Evolutionary conservation across 805 yeast species (phyloP).

Genomic region (Teunomyces barrocoloradensis): DNA sequence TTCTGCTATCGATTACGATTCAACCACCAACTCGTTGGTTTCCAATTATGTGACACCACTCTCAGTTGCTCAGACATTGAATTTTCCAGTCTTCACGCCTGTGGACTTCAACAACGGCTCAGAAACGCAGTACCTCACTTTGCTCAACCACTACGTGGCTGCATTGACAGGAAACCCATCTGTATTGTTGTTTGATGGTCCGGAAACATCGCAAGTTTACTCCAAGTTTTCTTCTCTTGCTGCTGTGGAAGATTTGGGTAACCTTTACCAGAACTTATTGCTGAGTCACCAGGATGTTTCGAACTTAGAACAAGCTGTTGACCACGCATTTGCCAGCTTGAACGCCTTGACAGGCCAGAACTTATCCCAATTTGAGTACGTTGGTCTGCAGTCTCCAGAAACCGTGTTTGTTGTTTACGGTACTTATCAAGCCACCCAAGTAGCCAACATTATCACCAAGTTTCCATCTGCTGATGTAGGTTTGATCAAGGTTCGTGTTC

Average conservation of each 20-base stretch:
- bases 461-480: slow-evolving; percentile 47
- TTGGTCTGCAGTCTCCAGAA: slow-evolving; percentile 59
- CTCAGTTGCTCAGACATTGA: slow-evolving; percentile 59
- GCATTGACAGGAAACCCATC: slow-evolving; percentile 50
- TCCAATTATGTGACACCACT: slow-evolving; percentile 65
- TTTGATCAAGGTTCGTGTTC: slow-evolving; percentile 68
- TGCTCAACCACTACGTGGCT: slow-evolving; percentile 64
- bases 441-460: slow-evolving; percentile 43
- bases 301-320: slow-evolving; percentile 35
- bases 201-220: slow-evolving; percentile 54
- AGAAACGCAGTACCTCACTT: slow-evolving; percentile 67
- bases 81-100: slow-evolving; percentile 70
- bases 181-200: slow-evolving; percentile 78
- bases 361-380: slow-evolving; percentile 65
- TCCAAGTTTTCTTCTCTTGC: slow-evolving; percentile 45
- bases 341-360: slow-evolving; percentile 54
- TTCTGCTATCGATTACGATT: slow-evolving; percentile 73
- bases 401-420: slow-evolving; percentile 85
- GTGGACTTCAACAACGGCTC: slow-evolving; percentile 41
- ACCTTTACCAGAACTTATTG: slow-evolving; percentile 37
- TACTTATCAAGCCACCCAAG: slow-evolving; percentile 58
- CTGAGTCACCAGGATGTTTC: slow-evolving; percentile 20
- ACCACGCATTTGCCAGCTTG: slow-evolving; percentile 47
- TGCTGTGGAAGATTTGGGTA: slow-evolving; percentile 41
- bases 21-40: slow-evolving; percentile 47